Evolutionary conservation across 2,329 filamentous ascomycete genomes (phyloP), one percentile per base, ranked within the genome.

Genomic region (Chrysosphaeria jannelii): DNA sequence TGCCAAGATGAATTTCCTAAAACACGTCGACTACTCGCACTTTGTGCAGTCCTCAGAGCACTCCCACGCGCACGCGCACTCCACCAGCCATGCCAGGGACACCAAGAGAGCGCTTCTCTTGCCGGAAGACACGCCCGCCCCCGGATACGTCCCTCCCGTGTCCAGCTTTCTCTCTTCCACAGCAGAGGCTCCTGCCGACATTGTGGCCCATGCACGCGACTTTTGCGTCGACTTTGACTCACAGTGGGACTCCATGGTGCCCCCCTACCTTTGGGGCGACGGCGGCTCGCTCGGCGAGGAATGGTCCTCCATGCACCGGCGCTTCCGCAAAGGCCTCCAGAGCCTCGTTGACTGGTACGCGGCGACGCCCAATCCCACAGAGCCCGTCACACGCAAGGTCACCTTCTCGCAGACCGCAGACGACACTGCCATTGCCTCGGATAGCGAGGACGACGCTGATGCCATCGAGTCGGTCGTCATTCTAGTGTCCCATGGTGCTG

Each of bases 221-320:
- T 63, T 69, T 8, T 93, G 78, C 37, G 53, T 74, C 5, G 57
- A 71, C 23, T 56, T 91, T n/a, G 85, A 97, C 42, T 88, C 75
- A 36, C 71, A 81, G 35, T 97, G 85, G 81, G 79, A 97, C 38
- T 91, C 79, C 28, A 81, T 79, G 54, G 58, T 71, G 9, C 48
- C 57, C 3, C 63, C 72, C 0, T 54, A 75, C 20, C 53, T 66
- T 30, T 93, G 85, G 71, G 81, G 79, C 5, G 66, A 76, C 35
- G 81, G 81, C 7, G 85, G 81, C 19, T 57, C 68, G 20, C 72
- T 75, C 34, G 78, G 75, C 1, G 85, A 97, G 43, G 85, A 93
- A 43, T 97, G 85, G 85, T 71, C 75, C 14, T 54, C 64, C 4
- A 93, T 97, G 85, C 85, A 97, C 43, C 68, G 67, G 38, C 61